Evolutionary conservation across 2,329 filamentous ascomycete genomes (phyloP).

Genomic region (Chaetomiaceae sp.): DNA sequence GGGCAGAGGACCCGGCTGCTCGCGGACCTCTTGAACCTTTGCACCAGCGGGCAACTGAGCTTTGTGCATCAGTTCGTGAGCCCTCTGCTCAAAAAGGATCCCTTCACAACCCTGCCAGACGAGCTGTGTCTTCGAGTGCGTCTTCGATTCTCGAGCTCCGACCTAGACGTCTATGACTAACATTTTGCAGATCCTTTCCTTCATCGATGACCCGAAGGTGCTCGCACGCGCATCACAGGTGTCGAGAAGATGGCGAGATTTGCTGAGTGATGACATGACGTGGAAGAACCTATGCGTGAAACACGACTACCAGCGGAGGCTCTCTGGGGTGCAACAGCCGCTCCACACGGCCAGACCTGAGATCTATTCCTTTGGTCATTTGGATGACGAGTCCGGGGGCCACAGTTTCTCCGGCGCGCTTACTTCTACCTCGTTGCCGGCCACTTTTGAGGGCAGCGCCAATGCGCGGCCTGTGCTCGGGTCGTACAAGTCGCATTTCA

Average conservation of each 20-base stretch:
- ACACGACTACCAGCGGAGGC: conserved; percentile 71
- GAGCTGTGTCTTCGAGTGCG: conserved; percentile 85
- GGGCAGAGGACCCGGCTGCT: conserved; percentile 76
- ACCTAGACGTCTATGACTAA: conserved; percentile 14
- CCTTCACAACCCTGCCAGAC: conserved; percentile 85
- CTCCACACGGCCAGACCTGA: conserved; percentile 31
- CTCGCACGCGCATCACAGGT: conserved; percentile 91
- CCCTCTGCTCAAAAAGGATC: conserved; percentile 91
- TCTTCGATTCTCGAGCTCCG: conserved; percentile 15
- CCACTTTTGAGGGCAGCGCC: conserved; percentile 47
- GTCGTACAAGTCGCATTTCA: conserved; percentile 95
- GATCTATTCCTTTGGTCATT: conserved; percentile 32
- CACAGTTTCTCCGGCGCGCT: conserved; percentile 45
- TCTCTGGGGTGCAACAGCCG: conserved; percentile 49
- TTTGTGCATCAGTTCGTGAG: conserved; percentile 96
- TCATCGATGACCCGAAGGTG: conserved; percentile 94
- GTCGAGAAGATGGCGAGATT: conserved; percentile 88
- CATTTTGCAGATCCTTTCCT: conserved; percentile 73
- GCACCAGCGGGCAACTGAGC: conserved; percentile 90
- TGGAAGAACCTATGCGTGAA: conserved; percentile 98
- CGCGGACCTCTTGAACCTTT: conserved; percentile 85
- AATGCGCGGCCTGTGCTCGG: conserved; percentile 59
- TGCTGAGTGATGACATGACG: conserved; percentile 92
- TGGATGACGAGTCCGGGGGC: conserved; percentile 32
- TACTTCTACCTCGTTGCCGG: conserved; percentile 33